Conservation (phyloP, 1,284 basidiomycete species). For the Veloporphyrellus conicus region DNA sequence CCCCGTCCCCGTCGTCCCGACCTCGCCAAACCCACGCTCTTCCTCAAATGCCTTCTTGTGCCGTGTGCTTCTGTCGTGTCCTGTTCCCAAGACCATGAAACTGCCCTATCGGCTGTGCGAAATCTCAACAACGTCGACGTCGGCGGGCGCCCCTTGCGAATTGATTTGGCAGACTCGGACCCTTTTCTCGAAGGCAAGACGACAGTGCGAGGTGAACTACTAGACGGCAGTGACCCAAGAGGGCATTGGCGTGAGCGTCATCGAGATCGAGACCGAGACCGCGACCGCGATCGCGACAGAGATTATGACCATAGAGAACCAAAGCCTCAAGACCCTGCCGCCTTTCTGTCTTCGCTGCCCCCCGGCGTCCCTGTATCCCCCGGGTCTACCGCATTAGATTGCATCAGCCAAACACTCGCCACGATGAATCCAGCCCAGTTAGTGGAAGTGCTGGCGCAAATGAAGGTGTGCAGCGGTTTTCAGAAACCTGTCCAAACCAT, state of each 20-base stretch:
- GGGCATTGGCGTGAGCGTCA: conserved; percentile 52
- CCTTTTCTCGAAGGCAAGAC: conserved; percentile 61
- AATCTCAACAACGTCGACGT: conserved; percentile 82
- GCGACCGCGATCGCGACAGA: conserved; percentile 31
- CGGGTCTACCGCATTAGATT: conserved; percentile 77
- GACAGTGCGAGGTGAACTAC: conserved; percentile 48
- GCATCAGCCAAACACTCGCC: conserved; percentile 85
- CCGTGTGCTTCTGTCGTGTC: conserved; percentile 13
- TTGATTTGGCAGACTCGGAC: conserved; percentile 70
- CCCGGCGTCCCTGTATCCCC: conserved; percentile 73
- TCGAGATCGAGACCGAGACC: conserved; percentile 27
- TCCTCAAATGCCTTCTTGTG: neutral
- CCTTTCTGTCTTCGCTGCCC: conserved; percentile 68
- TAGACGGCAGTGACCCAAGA: conserved; percentile 46
- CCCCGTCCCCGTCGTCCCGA: conserved; percentile 2
- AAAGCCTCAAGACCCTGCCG: conserved; percentile 40
- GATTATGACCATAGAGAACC: conserved; percentile 27
- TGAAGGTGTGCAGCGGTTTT: conserved; percentile 71
- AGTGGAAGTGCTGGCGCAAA: conserved; percentile 93
- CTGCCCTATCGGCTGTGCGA: conserved; percentile 74
- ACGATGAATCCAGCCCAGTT: conserved; percentile 80
- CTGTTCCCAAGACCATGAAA: conserved; percentile 81
- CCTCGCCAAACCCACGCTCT: neutral
- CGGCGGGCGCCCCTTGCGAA: conserved; percentile 78
- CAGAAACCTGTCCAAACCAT: conserved; percentile 22